Evolutionary conservation across 768 basidiomycete genomes (phyloP).

Genomic region (Tremella mesenterica): DNA sequence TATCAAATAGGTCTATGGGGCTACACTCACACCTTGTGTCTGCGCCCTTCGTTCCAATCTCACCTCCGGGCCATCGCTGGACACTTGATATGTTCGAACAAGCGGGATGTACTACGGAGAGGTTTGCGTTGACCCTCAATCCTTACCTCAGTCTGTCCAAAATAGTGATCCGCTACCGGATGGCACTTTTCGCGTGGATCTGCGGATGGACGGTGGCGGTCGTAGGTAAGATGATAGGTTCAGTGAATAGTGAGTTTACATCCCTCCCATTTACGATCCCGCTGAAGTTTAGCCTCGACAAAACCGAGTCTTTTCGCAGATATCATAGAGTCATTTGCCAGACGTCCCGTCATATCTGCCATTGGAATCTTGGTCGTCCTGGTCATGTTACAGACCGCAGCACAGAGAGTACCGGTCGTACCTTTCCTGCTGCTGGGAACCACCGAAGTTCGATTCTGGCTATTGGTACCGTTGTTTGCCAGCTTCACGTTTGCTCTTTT

Average conservation of each 20-base stretch:
- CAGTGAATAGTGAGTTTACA: neutral
- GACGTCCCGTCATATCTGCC: too few relatives aligned
- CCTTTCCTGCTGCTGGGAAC: neutral
- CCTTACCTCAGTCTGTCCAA: constrained; percentile 64
- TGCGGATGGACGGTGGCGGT: constrained; percentile 47
- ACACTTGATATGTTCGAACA: constrained; percentile 29
- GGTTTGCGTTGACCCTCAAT: constrained; percentile 57
- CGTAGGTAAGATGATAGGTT: neutral
- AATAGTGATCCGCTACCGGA: constrained; percentile 64
- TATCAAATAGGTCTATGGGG: constrained; percentile 14
- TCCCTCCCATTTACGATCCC: neutral
- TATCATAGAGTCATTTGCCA: too few relatives aligned
- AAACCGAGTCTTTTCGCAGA: too few relatives aligned
- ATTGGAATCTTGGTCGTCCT: too few relatives aligned
- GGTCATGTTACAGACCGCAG: too few relatives aligned
- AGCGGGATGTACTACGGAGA: constrained; percentile 48
- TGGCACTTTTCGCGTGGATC: constrained; percentile 63
- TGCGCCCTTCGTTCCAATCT: constrained; percentile 33
- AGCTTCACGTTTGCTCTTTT: too few relatives aligned
- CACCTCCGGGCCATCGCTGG: constrained; percentile 4
- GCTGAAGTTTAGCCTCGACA: neutral
- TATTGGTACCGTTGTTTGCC: neutral
- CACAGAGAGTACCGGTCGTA: too few relatives aligned
- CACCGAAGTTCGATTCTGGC: neutral
- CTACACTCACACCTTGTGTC: constrained; percentile 29